These are phyloP conservation scores for Rubia yunnanensis DNA, from an alignment of 257 asterid species.

Conservation along the genomic window DNA sequence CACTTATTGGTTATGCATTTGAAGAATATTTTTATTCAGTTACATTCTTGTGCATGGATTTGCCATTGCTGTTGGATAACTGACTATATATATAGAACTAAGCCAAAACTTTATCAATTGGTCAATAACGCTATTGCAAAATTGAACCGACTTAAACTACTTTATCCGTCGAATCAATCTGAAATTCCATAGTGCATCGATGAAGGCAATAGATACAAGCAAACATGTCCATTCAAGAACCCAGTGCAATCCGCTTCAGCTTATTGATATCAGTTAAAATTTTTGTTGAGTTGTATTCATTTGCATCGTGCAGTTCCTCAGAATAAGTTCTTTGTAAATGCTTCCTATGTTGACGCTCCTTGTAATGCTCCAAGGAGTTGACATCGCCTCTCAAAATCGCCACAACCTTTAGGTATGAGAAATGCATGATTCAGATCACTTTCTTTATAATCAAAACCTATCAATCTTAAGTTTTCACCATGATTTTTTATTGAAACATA, in stretches of 20 bases:
- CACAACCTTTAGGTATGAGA: slow-evolving; percentile 22
- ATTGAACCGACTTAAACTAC: no score
- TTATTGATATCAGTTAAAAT: slow-evolving; percentile 21
- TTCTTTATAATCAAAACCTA: neutral
- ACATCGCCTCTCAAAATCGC: slow-evolving; percentile 21
- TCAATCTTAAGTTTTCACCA: neutral
- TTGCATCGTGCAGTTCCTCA: slow-evolving; percentile 33
- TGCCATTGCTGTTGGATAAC: no score
- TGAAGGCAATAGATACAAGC: neutral
- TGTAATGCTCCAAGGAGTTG: neutral
- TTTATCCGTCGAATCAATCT: no score
- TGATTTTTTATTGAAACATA: neutral
- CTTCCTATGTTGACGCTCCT: slow-evolving; percentile 8
- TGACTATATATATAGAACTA: no score
- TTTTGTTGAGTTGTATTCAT: slow-evolving; percentile 46
- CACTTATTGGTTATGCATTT: no score
- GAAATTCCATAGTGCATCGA: no score
- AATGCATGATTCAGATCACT: neutral
- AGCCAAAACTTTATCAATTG: no score
- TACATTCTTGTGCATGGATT: no score
- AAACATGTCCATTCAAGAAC: slow-evolving; percentile 8
- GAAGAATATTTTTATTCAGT: no score
- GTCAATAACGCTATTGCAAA: no score
- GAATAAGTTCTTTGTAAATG: slow-evolving; percentile 36
- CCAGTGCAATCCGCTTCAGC: slow-evolving; percentile 12